Percentiles rank a stretch among this genome's conserved stretches.
phyloP scores from a whole-genome alignment of 148 eudicot genomes.

The Tetragonia tetragonoides region DNA sequence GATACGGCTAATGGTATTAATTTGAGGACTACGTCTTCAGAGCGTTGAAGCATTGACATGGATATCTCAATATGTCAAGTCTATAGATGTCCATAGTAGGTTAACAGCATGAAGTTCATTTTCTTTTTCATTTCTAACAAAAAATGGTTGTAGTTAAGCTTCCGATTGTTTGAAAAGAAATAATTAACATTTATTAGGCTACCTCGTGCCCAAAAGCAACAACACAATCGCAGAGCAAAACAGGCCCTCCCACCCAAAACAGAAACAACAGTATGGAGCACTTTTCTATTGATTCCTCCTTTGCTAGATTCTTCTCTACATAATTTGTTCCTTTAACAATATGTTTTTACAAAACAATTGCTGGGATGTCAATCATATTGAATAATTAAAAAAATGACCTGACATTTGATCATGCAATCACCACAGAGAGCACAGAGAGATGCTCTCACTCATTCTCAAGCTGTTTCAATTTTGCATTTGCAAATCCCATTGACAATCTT shows the following conservation, averaged over 20 bases:
- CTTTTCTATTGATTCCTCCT: neutral
- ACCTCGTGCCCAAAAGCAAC: neutral
- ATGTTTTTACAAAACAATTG: neutral
- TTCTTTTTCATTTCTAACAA: neutral
- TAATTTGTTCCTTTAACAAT: neutral
- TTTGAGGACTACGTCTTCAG: neutral
- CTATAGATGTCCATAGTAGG: neutral
- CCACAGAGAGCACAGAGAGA: no score
- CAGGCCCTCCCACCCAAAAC: neutral
- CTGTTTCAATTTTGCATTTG: neutral
- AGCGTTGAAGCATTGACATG: neutral
- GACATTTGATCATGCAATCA: no score
- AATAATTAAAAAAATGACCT: neutral
- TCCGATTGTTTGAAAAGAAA: neutral
- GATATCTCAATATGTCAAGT: neutral
- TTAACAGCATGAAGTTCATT: neutral
- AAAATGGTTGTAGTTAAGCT: slow-evolving; percentile 1
- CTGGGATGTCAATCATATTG: neutral
- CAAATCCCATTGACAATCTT: neutral
- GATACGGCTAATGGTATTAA: neutral
- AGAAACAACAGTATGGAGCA: neutral
- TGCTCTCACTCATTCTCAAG: neutral
- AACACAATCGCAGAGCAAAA: neutral
- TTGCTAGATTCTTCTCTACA: neutral
- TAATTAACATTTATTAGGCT: neutral